Base-by-base conservation (phyloP, 2,329 filamentous ascomycete species). In the Piedraia hortae region DNA sequence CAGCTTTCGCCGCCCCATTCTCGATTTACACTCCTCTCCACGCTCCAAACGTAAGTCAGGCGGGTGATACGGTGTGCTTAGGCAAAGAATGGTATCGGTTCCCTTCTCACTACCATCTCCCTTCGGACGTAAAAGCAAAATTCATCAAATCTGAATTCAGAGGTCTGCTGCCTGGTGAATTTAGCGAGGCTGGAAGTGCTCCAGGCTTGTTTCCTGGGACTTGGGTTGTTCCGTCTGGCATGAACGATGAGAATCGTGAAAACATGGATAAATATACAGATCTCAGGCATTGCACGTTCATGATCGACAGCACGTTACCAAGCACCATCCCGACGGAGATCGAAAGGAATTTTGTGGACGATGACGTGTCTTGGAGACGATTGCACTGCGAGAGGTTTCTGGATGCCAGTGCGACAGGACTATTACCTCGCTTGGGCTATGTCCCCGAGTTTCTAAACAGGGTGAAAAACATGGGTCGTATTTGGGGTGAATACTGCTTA, bases 71-170 rank as follows among this genome's bases (percentile, higher is more conserved):
- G 10, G 62, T 97, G 3, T 97, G 85, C 43, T 61, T 90, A 17
- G 78, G 75, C 13, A 97, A 93, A 42, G 85, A 97, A 42, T 97
- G 85, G 85, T 91, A 97, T 44, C 73, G 85, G 16, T 93, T 91
- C 41, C 82, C 85, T 2, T 82, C 73, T 1, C 88, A 80, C 0
- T 93, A 78, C 50, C 78, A 85, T 41, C 54, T 97, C 3, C 82
- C 85, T 0, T 53, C 66, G n/a, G 60, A 63, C 21, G 73, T 85
- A 52, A 68, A 62, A 31, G 71, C 74, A 34, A 90, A 85, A 34
- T 97, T 91, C 38, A 53, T 97, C 34, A 74, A 71, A 32, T 89
- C 75, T 34, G 77, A 85, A 31, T 97, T 97, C 44, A 59, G 60
- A 5, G 85, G 85, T 2, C 53, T 97, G 10, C 51, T 97, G 4